phyloP scores from a whole-genome alignment of 176 grass and related monocot genomes.

The Coix lacrymajobi region DNA sequence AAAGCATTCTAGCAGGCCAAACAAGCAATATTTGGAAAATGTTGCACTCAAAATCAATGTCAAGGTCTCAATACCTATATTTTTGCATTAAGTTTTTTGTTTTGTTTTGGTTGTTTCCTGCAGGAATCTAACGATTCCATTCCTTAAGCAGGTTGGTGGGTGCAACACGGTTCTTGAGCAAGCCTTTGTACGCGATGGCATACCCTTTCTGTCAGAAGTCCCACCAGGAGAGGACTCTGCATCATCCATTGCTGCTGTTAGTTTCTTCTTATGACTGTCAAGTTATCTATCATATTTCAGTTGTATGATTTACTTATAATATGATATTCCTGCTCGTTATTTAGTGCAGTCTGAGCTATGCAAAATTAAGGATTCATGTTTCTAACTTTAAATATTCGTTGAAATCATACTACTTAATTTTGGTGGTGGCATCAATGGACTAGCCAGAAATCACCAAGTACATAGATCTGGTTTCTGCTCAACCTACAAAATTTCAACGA shows the following conservation, averaged over 20 bases:
- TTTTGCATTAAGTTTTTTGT: neutral
- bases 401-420: no score
- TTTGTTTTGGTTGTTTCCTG: neutral
- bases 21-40: slow-evolving; percentile 71
- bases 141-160: slow-evolving; percentile 50
- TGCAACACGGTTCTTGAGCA: slow-evolving; percentile 67
- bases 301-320: neutral
- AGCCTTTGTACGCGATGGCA: slow-evolving; percentile 31
- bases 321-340: neutral
- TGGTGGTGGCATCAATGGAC: slow-evolving; percentile 49
- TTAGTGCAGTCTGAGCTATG: neutral
- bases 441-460: slow-evolving; percentile 65
- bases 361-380: neutral
- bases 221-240: slow-evolving; percentile 23
- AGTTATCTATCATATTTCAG: neutral
- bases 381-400: no score
- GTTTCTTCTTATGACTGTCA: slow-evolving; percentile 8
- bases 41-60: slow-evolving; percentile 80
- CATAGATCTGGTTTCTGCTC: slow-evolving; percentile 49
- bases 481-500: no score
- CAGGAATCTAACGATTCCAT: neutral
- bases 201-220: slow-evolving; percentile 50
- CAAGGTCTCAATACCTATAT: slow-evolving; percentile 41
- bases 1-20: slow-evolving; percentile 39
- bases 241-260: neutral